These are phyloP conservation scores for Zea mays DNA, from an alignment of 176 grass and related monocot species.

Conservation along the genomic window Zm-B73-REFERENCE-NAM-5.0 NC_050101.1:129162501-129163000, in stretches of 20 bases:
- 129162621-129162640: constrained; percentile 98
- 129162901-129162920: too few species aligned
- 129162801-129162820: constrained; percentile 28
- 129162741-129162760: constrained; percentile 70
- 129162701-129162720: constrained; percentile 91
- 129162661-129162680: constrained; percentile 99
- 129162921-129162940: too few species aligned
- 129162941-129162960: too few species aligned
- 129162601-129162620: constrained; percentile 98
- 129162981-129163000: too few species aligned
- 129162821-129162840: constrained; percentile 3
- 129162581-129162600: constrained; percentile 99
- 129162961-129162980: too few species aligned
- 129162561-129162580: constrained; percentile 96
- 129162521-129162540: constrained; percentile 78
- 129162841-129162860: constrained; percentile 29
- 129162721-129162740: constrained; percentile 94
- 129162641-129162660: constrained; percentile 98
- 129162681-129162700: constrained; percentile 95
- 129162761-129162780: constrained; percentile 24
- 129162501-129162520: constrained; percentile 42
- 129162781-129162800: constrained; percentile 17
- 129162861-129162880: too few species aligned
- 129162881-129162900: too few species aligned
- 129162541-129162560: constrained; percentile 99